phyloP scores from a whole-genome alignment of 768 basidiomycete genomes.

The Phanerochaete sordida region DNA sequence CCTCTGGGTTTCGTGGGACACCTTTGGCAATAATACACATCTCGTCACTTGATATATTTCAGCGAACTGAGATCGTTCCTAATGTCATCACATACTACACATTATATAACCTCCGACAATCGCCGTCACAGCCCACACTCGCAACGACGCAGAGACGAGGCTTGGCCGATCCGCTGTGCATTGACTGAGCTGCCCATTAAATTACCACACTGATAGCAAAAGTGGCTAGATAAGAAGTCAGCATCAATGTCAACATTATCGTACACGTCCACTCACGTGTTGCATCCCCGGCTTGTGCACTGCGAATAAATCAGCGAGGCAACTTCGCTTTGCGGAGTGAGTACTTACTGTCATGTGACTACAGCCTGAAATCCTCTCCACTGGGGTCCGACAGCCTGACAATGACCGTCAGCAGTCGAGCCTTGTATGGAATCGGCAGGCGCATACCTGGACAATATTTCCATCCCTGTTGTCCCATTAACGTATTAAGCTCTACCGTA shows the following conservation, averaged over 20 bases:
- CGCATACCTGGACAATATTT: constrained; percentile 55
- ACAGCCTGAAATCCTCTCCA: constrained; percentile 31
- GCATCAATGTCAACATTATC: neutral
- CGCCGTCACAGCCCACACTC: neutral
- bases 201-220: constrained; percentile 33
- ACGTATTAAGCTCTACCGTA: constrained; percentile 45
- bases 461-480: constrained; percentile 58
- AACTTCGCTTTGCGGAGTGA: neutral
- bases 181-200: constrained; percentile 31
- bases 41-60: no score
- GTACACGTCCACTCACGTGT: constrained; percentile 23
- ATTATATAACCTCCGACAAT: neutral
- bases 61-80: no score
- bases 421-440: neutral
- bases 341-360: constrained; percentile 33
- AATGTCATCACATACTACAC: no score
- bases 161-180: neutral
- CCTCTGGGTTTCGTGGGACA: no score
- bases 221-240: constrained; percentile 25
- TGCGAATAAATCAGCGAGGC: constrained; percentile 3
- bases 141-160: neutral
- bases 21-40: no score
- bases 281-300: constrained; percentile 32
- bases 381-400: constrained; percentile 37
- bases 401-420: neutral